Evolutionary conservation across 257 asterid species (phyloP).

Genomic region (Salvia miltiorrhiza): DNA sequence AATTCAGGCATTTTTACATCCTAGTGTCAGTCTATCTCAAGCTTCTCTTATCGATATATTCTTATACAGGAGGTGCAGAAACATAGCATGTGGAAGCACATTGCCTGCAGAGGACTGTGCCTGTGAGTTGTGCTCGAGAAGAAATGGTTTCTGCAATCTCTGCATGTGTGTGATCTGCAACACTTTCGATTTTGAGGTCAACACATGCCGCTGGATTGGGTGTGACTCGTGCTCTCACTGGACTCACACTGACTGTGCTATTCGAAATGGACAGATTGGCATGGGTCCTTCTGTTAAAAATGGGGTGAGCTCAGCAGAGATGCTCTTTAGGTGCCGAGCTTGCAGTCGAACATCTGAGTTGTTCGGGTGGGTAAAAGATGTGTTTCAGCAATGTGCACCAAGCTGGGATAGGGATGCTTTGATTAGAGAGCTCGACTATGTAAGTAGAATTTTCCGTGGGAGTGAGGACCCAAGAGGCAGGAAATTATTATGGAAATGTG

Average conservation of each 20-base stretch:
- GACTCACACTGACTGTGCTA: conserved; percentile 98
- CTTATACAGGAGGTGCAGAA: conserved; percentile 80
- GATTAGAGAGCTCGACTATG: conserved; percentile 82
- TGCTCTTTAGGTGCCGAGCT: conserved; percentile 86
- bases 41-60: conserved; percentile 86
- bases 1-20: conserved; percentile 92
- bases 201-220: conserved; percentile 95
- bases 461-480: conserved; percentile 82
- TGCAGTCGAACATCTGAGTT: conserved; percentile 85
- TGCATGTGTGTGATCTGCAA: conserved; percentile 96
- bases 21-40: conserved; percentile 88
- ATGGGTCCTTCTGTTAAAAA: conserved; percentile 69
- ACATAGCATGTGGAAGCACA: conserved; percentile 78
- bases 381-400: conserved; percentile 90
- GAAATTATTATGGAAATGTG: conserved; percentile 75
- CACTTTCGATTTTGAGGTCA: conserved; percentile 92
- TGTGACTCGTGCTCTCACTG: conserved; percentile 95
- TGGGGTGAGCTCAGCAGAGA: conserved; percentile 66
- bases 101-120: conserved; percentile 83
- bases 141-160: conserved; percentile 92
- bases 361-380: conserved; percentile 95
- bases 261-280: conserved; percentile 74
- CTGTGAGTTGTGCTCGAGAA: conserved; percentile 78
- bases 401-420: conserved; percentile 90
- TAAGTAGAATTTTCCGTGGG: conserved; percentile 79